Evolutionary conservation across 768 basidiomycete genomes (phyloP), one percentile per base, ranked within the genome.

Genomic region (Pulveroboletus sp.): DNA sequence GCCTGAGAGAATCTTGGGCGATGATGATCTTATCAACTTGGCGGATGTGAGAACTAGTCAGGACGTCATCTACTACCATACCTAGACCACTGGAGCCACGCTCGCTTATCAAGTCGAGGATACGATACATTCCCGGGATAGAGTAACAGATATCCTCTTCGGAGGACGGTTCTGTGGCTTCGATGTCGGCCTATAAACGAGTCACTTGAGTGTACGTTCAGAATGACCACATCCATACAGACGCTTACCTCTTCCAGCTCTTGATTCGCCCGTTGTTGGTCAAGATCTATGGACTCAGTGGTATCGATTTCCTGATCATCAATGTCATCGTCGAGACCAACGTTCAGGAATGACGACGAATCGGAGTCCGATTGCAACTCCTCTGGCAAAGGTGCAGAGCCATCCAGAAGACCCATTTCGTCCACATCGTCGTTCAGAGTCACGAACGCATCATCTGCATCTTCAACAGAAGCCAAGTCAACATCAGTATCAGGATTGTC

Each of bases 21-120:
- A 84, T 83, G 58, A 84, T 77, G 41, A 84, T 73, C 61, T 84
- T 84, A 57, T 82, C 81, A 17, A 82, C 82, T 81, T 52, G 15
- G 47, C 4, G 17, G 27, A 26, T 17, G 39, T 57, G 18, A 55
- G 56, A 31, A 13, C 21, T 10, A 41, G 26, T 21, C 7, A 31
- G 31, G 11, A 43, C 4, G 9, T 18, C 24, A 17, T 28, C 10
- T 7, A 15, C 32, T 10, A 47, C 32, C 68, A 46, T 61, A 81
- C 82, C 81, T 39, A 81, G 65, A 7, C 80, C 80, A 5, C 77
- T 72, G 31, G 67, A 75, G 8, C 73, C 75, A 51, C 71, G 67
- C 47, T 82, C 81, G 43, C 60, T 72, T 50, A 82, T 76, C 30
- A 82, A 61, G 49, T 82, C 79, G 15, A 82, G 64, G 32, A 82